phyloP scores from a whole-genome alignment of 495 filamentous ascomycete genomes.

The Pyronema domesticum region DNA sequence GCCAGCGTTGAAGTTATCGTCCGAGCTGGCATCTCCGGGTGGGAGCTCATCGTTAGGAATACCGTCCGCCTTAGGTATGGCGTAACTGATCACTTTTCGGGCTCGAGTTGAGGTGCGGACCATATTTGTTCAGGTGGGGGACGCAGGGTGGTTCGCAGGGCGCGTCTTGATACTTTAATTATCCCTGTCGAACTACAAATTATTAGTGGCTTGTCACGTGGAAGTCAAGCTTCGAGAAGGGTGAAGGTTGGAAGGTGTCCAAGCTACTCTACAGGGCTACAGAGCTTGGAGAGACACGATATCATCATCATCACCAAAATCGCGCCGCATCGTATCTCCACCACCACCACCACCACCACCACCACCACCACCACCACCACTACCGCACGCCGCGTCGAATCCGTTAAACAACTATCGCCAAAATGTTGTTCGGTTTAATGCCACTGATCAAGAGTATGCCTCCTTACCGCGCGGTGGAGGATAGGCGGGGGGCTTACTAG shows the following conservation, averaged over 20 bases:
- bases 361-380: conserved; percentile 4
- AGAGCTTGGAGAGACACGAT: too few species aligned
- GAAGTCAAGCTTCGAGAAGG: too few species aligned
- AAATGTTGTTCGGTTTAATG: conserved; percentile 20
- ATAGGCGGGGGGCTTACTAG: background rate
- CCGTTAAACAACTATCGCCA: conserved; percentile 1
- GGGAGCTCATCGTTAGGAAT: conserved; percentile 4
- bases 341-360: background rate
- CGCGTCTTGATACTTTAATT: too few species aligned
- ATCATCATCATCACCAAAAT: too few species aligned
- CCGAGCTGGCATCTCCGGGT: background rate
- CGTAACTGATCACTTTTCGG: conserved; percentile 16
- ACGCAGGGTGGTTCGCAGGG: too few species aligned
- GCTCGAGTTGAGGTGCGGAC: conserved; percentile 6
- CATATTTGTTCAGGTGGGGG: background rate
- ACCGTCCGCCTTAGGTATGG: background rate
- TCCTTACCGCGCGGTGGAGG: conserved; percentile 1
- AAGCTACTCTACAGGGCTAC: too few species aligned
- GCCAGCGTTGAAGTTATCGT: conserved; percentile 11
- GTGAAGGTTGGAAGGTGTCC: too few species aligned
- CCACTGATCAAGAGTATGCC: conserved; percentile 19
- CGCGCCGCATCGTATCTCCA: background rate
- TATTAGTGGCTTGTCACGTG: too few species aligned
- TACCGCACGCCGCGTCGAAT: conserved; percentile 10
- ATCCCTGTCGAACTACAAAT: too few species aligned